These are phyloP conservation scores for Avena eriantha DNA, from an alignment of 176 grass and related monocot species.

Conservation along the genomic window DNA sequence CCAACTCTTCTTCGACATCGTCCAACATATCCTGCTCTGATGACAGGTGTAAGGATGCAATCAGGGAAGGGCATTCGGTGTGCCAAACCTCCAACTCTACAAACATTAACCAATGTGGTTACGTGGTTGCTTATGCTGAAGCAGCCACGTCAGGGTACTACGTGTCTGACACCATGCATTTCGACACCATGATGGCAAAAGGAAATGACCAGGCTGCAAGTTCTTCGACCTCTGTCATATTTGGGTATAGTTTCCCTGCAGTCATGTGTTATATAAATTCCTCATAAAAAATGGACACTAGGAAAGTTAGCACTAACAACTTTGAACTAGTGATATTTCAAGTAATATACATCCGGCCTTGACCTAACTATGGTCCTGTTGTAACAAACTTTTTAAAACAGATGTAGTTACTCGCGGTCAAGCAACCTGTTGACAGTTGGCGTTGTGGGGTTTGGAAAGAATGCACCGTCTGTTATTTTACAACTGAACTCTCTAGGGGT, in stretches of 20 bases:
- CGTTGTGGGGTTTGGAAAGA: conserved; percentile 86
- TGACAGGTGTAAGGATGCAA: conserved; percentile 69
- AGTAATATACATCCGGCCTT: background rate
- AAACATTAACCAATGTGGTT: conserved; percentile 57
- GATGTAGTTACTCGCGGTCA: conserved; percentile 82
- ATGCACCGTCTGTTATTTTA: conserved; percentile 76
- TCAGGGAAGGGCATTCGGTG: conserved; percentile 66
- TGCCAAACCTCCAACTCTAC: conserved; percentile 53
- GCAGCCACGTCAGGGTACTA: conserved; percentile 85
- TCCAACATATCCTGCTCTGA: conserved; percentile 66
- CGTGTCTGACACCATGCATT: conserved; percentile 73
- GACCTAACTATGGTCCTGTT: conserved; percentile 12
- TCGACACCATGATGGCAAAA: conserved; percentile 61
- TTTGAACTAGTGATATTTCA: background rate
- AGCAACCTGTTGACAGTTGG: conserved; percentile 79
- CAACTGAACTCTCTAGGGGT: conserved; percentile 72
- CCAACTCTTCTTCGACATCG: conserved; percentile 66
- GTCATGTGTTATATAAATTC: background rate
- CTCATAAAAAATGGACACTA: background rate
- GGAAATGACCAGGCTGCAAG: conserved; percentile 66
- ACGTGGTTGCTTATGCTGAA: conserved; percentile 81
- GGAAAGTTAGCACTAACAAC: background rate
- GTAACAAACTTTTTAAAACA: conserved; percentile 42
- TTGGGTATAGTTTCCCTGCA: conserved; percentile 64
- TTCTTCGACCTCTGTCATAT: conserved; percentile 83